These are phyloP conservation scores for Ophiostoma montium DNA, from an alignment of 2,329 filamentous ascomycete species.

Conservation along the genomic window DNA sequence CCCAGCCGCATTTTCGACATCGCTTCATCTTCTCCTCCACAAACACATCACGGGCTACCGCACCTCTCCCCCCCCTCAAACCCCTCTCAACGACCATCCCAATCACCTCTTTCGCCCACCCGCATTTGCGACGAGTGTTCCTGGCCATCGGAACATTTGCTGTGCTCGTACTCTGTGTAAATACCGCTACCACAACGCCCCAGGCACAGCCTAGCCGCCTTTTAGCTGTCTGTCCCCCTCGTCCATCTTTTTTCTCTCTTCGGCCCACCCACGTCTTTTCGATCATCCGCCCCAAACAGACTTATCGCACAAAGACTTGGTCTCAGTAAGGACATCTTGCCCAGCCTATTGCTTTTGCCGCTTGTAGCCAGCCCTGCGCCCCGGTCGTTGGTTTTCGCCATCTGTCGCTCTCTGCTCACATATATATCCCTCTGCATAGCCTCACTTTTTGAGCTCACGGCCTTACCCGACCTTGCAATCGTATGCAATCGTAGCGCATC, in stretches of 20 bases:
- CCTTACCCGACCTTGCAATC: no score
- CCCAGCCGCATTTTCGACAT: constrained; percentile 14
- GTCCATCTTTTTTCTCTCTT: background rate
- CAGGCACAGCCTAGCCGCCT: background rate
- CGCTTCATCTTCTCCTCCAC: constrained; percentile 1
- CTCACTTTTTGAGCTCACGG: background rate
- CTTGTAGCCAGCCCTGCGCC: no score
- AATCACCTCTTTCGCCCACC: background rate
- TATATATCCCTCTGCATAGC: no score
- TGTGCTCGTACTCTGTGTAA: background rate
- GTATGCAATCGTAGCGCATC: no score
- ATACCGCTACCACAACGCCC: background rate
- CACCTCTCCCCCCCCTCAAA: background rate
- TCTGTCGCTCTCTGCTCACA: background rate
- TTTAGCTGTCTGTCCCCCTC: background rate
- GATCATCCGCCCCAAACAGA: background rate
- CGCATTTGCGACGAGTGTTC: constrained; percentile 4
- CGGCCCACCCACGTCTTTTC: background rate
- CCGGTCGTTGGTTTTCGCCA: no score
- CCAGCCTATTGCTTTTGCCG: background rate
- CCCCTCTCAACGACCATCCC: background rate
- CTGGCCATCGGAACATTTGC: constrained; percentile 8
- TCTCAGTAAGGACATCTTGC: background rate
- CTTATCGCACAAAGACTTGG: constrained; percentile 3
- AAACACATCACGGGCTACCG: constrained; percentile 5